Base-by-base conservation (phyloP, 768 basidiomycete genomes). In the Hydnomerulius pinastri region DNA sequence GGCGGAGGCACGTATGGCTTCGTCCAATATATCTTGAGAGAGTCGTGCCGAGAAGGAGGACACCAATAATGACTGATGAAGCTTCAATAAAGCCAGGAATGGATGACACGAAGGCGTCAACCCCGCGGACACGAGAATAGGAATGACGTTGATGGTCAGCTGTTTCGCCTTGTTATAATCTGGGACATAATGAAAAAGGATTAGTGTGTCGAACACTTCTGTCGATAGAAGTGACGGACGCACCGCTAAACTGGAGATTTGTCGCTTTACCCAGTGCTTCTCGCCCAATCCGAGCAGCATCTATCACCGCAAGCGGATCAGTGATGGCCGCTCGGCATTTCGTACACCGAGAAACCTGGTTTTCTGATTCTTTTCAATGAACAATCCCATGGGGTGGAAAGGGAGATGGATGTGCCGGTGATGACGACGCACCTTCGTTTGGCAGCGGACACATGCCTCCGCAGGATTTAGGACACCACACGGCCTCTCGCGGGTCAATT, bases 251-350 rank as follows among this genome's bases (percentile, higher is more conserved):
- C 55, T 92, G 86, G 20, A 89, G 65, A 21, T 65, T 60, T 5
- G 76, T 79, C 4, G 89, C 90, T 62, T 90, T 92, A 48, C 85
- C 80, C 1, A 92, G 72, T 6, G 78, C 90, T 64, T 91, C 87
- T 65, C 85, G 79, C 3, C 86, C 88, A 12, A 92, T 71, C 30
- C 83, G 78, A 15, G 84, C 51, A 10, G 82, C 83, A 60, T 91
- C 88, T 1, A 83, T 63, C 1, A 87, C 71, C 10, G 78, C 73
- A 42, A 81, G 78, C 0, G 77, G 75, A 46, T 77, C 71, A 24
- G 69, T 68, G 0, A 84, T 74, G 0, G 68, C 64, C 6, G 79
- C 64, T 36, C 74, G 74, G 57, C 90, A 92, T 55, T 73, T 77
- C 0, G 46, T 62, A 59, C 90, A 92, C 9, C 71, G 76, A 24